These are phyloP conservation scores for Sporothrix euskadiensis DNA, from an alignment of 2,329 filamentous ascomycete genomes.

Conservation along the genomic window DNA sequence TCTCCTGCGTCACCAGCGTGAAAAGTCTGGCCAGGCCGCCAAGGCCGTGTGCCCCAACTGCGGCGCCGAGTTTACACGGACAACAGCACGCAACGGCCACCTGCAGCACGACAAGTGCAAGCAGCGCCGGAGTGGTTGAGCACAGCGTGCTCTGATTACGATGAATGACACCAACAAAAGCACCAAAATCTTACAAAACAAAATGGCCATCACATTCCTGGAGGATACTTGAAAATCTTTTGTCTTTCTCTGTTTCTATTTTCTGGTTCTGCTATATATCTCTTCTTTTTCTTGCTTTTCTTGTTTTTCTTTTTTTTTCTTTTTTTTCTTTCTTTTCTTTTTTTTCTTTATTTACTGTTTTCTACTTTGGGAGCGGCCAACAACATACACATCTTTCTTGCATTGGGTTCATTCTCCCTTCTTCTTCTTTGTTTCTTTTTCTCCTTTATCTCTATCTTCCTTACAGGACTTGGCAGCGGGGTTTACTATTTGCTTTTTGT, in stretches of 20 bases:
- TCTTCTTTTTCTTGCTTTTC: neutral
- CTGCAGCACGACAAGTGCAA: constrained; percentile 89
- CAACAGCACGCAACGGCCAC: constrained; percentile 84
- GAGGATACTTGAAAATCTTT: neutral
- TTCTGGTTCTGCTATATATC: neutral
- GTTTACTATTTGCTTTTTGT: constrained; percentile 29
- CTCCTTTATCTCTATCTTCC: constrained; percentile 30
- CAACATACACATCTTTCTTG: neutral
- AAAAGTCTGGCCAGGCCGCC: constrained; percentile 86
- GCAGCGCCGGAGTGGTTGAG: constrained; percentile 53
- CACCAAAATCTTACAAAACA: neutral
- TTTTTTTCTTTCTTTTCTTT: neutral
- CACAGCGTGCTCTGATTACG: neutral
- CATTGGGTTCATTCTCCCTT: constrained; percentile 1
- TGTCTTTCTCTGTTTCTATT: neutral
- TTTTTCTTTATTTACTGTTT: neutral
- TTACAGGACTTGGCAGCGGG: constrained; percentile 23
- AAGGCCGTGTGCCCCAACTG: constrained; percentile 91
- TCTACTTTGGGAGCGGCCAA: neutral
- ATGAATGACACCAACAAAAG: neutral
- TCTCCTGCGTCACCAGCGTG: constrained; percentile 84
- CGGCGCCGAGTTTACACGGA: constrained; percentile 89
- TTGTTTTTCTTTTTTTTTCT: neutral
- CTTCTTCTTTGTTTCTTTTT: constrained; percentile 17
- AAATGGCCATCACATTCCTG: neutral